Percentiles rank a stretch among this genome's conserved stretches.
Evolutionary conservation across 2,329 filamentous ascomycete genomes (phyloP).

Genomic region (Ceratocystiopsis sp.): DNA sequence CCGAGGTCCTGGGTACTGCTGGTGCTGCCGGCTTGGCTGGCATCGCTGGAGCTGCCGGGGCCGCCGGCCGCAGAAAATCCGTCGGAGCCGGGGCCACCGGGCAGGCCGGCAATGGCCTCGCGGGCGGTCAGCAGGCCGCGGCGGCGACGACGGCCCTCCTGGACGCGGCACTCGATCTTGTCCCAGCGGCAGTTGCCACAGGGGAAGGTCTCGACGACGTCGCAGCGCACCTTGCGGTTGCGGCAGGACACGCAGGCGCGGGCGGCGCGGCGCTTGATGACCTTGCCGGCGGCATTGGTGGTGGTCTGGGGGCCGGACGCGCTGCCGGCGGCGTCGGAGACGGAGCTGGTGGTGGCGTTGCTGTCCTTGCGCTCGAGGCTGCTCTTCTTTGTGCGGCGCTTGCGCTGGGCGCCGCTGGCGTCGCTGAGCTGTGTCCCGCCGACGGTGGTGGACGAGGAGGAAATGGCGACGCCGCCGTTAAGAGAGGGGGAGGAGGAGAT

Average conservation of each 20-base stretch:
- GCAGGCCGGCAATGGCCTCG: constrained; percentile 3
- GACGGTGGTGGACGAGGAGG: not conserved
- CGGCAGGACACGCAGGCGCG: constrained; percentile 82
- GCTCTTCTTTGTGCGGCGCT: constrained; percentile 7
- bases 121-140: constrained; percentile 9
- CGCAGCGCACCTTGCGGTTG: constrained; percentile 79
- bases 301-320: constrained; percentile 10
- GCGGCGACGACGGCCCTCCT: constrained; percentile 71
- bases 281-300: constrained; percentile 24
- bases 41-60: not conserved
- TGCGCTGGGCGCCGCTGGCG: constrained; percentile 4
- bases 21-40: no score
- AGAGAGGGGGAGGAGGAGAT: not conserved
- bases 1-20: no score
- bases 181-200: constrained; percentile 79
- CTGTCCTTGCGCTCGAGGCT: constrained; percentile 7
- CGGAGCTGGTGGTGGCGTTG: not conserved
- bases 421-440: not conserved
- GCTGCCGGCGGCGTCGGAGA: no score
- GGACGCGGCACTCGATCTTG: constrained; percentile 59
- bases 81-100: constrained; percentile 1
- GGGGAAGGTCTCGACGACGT: constrained; percentile 76
- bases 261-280: constrained; percentile 67
- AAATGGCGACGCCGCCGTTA: not conserved
- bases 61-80: constrained; percentile 1